These are phyloP conservation scores for Xerocomus cyaneibrunnescens DNA, from an alignment of 1,284 basidiomycete species.

Conservation along the genomic window DNA sequence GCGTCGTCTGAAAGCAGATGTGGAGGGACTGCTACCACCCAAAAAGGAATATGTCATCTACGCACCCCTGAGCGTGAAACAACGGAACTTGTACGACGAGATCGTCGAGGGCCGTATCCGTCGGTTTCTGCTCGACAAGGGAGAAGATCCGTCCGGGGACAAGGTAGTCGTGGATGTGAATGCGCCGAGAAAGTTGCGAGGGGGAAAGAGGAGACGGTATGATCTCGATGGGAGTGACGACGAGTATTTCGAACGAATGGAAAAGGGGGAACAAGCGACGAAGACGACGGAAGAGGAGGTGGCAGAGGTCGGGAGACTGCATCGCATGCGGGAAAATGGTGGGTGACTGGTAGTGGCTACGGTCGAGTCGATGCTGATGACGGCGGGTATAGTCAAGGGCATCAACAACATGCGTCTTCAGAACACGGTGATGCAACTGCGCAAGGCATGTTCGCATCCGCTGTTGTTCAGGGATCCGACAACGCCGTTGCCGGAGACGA, in stretches of 20 bases:
- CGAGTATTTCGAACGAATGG: constrained; percentile 66
- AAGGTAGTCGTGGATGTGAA: constrained; percentile 29
- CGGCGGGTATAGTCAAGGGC: constrained; percentile 58
- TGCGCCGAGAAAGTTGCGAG: constrained; percentile 35
- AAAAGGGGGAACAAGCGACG: constrained; percentile 44
- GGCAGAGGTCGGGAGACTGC: constrained; percentile 49
- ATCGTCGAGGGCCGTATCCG: constrained; percentile 70
- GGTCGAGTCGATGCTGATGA: constrained; percentile 1
- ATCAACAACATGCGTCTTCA: constrained; percentile 92
- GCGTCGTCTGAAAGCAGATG: constrained; percentile 88
- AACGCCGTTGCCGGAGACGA: constrained; percentile 44
- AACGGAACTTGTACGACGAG: constrained; percentile 84
- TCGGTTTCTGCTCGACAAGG: constrained; percentile 56
- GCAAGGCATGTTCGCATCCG: constrained; percentile 93
- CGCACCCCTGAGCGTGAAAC: constrained; percentile 80
- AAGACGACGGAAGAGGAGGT: constrained; percentile 39
- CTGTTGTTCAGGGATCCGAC: constrained; percentile 90
- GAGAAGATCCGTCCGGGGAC: constrained; percentile 23
- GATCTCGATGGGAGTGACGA: constrained; percentile 56
- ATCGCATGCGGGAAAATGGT: constrained; percentile 62
- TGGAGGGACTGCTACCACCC: constrained; percentile 79
- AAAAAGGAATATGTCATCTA: constrained; percentile 98
- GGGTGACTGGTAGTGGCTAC: constrained; percentile 6
- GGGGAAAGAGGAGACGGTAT: constrained; percentile 30
- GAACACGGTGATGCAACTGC: constrained; percentile 93